Base-by-base conservation (phyloP, 2,329 filamentous ascomycete species). In the Acrodontium crateriforme region DNA sequence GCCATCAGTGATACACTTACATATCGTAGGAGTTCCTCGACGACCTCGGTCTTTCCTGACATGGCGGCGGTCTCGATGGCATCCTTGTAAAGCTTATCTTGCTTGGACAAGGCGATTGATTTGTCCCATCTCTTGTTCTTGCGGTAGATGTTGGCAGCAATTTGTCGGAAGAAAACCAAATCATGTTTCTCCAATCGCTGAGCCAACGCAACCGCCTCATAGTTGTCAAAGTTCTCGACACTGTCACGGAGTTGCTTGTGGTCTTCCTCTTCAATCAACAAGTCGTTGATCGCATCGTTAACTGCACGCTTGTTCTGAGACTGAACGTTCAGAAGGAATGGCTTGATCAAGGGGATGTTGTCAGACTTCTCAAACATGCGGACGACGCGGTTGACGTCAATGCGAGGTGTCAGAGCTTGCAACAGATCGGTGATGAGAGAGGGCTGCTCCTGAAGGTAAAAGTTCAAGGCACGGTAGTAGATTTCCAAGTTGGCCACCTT, bases 111-210 rank as follows among this genome's bases (percentile, higher is more conserved):
- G 18, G 83, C 74, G 56, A 98, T 98, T 3, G 85, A 94, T 65
- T 95, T 95, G 64, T 95, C 87, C 91, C 91, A 98, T 39, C 89
- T 74, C 78, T 95, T 95, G 68, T 93, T 95, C 71, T 95, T 98
- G 56, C 91, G 84, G 66, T 95, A 98, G 58, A 98, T 98, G 60
- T 70, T 93, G 41, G 91, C 84, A 4, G 89, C 89, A 50, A 98
- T 93, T 59, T 98, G 89, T 50, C 89, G 78, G 78, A 98, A 98
- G 69, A 98, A 98, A 40, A 98, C 85, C 26, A 98, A 65, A 32
- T 98, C 89, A 52, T 98, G 91, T 64, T 89, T 89, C 71, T 98
- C 91, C 8, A 98, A 68, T 31, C 89, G 80, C 52, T 80, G 71
- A 2, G 89, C 91, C 35, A 98, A 72, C 15, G 91, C 85, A 25